Evolutionary conservation across 1,284 basidiomycete species (phyloP), one percentile per base, ranked within the genome.

Genomic region (Leccinum angustisporum): DNA sequence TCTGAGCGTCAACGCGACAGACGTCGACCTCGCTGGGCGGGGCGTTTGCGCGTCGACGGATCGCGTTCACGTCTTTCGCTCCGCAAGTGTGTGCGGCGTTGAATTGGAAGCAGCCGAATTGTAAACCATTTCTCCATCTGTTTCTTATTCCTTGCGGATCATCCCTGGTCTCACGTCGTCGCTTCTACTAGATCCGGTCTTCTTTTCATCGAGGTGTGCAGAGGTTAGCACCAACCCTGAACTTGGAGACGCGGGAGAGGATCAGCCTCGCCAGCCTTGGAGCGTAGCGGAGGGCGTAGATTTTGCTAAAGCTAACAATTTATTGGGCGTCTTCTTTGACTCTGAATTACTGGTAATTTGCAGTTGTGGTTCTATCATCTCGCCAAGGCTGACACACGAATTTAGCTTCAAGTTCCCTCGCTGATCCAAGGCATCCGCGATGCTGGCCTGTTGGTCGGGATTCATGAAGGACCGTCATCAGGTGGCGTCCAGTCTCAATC

Each of bases 21-120:
- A 84, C 81, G 14, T 83, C 85, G 34, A 82, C 77, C 64, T 79
- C 80, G 40, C 71, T 80, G 6, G 84, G 83, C 57, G 80, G 79
- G 48, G 76, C 77, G n/a, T 75, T 79, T 61, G 77, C 78, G 56
- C 83, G 86, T 65, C 82, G 94, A 58, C 88, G 89, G 69, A 86
- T 97, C 61, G 86, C 94, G 13, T 94, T 98, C 73, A 90, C 89
- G 54, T 95, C 94, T 13, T 97, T 92, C 75, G 90, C 88, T 63
- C 92, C 95, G 11, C 90, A 92, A 68, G 85, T 94, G 3, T 96
- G 94, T 75, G 87, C 91, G 3, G 88, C 91, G 16, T 76, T 99
- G 60, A 98, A 99, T 75, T 98, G 97, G 96, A 99, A 99, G 78
- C 97, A 99, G 77, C 97, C 97, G 16, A 99, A 99, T 76, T 98